Base-by-base conservation (phyloP, 495 filamentous ascomycete species). In the Astrothelium subdiscretum region DNA sequence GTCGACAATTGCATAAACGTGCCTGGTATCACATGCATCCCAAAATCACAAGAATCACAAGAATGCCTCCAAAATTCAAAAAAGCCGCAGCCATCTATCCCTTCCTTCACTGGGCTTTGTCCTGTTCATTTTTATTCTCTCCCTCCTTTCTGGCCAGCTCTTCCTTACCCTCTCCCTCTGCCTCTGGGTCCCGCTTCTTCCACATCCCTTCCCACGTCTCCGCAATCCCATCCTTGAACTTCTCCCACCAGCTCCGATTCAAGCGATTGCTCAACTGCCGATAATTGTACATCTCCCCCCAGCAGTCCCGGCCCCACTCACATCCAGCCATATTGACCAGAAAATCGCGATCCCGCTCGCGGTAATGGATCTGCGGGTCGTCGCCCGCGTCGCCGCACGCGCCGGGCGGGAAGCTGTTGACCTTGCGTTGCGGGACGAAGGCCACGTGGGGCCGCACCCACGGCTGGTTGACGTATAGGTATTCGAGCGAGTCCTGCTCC, bases 251-350 rank as follows among this genome's bases (percentile, higher is more conserved):
- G n/a, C 80, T 83, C 35, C 89, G 82, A 75, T 96, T 96, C 22
- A 95, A 80, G 71, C 82, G 81, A 64, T 96, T 89, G 77, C 90
- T 92, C 67, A 95, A 76, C 67, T 92, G 86, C 15, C 92, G 87
- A 76, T 89, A 99, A 67, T 86, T 85, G 74, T 95, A 92, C 81
- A 99, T 95, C 75, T 99, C 94, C 31, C 87, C 85, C 94, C 95
- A 97, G 71, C 94, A 99, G 76, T 99, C 95, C 26, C 94, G 83
- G 2, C 94, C 94, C 84, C 88, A 97, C 69, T 92, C 87, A 71
- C 94, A 99, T 2, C 95, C 95, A 1, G 94, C 94, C 92, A 97
- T 97, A 71, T 97, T 99, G 65, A 99, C 92, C n/a, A 97, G 67
- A 68, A 99, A 95, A 73, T 99, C 94, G 20, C 89, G 81, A 52